These are phyloP conservation scores for Acanthamoeba triangularis DNA, from an alignment of 208 protist genomes.

Conservation along the genomic window DNA sequence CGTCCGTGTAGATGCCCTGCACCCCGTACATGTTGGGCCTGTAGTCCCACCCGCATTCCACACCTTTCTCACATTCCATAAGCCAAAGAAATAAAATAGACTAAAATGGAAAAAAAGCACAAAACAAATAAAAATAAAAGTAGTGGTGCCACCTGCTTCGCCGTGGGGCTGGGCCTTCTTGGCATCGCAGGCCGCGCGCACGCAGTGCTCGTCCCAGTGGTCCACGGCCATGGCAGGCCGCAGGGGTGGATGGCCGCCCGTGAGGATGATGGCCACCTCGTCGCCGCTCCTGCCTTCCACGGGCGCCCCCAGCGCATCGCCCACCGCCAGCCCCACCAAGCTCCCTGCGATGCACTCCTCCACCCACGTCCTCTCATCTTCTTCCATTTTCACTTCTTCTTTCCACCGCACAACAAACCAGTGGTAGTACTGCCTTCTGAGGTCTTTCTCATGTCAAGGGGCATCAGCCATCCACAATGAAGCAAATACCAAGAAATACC, in stretches of 20 bases:
- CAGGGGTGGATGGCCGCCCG: not conserved
- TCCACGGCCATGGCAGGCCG: not conserved
- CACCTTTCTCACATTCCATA: not conserved
- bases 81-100: not conserved
- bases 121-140: too few relatives aligned
- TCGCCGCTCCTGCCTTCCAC: conserved; percentile 13
- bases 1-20: conserved; percentile 30
- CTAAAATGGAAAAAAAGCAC: too few relatives aligned
- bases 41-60: not conserved
- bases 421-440: not conserved
- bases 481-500: too few relatives aligned
- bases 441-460: not conserved
- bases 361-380: not conserved
- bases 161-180: not conserved
- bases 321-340: conserved; percentile 32
- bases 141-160: not conserved
- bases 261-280: conserved; percentile 22
- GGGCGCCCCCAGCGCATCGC: not conserved
- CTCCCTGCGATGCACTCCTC: conserved; percentile 12
- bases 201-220: conserved; percentile 5
- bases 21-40: conserved; percentile 11
- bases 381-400: not conserved
- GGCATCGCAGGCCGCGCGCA: not conserved
- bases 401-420: not conserved
- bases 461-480: too few relatives aligned